Conservation (phyloP, 2,329 filamentous ascomycete species). For the Colletotrichum plurivorum region DNA sequence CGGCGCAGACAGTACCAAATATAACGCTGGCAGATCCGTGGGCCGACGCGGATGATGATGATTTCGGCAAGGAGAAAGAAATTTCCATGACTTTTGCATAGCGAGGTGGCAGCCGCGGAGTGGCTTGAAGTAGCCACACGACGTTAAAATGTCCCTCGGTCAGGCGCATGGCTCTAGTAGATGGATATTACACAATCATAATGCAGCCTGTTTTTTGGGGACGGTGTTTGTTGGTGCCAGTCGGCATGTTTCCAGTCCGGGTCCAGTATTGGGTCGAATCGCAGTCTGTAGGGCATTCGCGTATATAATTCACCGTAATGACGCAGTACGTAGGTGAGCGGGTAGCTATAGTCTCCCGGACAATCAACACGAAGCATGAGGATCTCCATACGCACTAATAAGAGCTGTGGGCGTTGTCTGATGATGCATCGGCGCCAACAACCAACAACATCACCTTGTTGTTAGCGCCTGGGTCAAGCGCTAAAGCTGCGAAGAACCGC, state of each 20-base stretch:
- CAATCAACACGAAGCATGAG: background rate
- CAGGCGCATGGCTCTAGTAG: slow-evolving; percentile 12
- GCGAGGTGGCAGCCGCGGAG: background rate
- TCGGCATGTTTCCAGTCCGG: background rate
- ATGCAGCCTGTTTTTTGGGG: slow-evolving; percentile 10
- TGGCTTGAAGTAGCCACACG: background rate
- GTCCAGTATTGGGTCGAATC: slow-evolving; percentile 18
- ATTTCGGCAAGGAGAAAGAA: slow-evolving; percentile 81
- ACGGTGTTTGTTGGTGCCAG: slow-evolving; percentile 12
- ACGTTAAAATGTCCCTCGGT: background rate
- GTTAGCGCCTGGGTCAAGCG: too few relatives aligned
- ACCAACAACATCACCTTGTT: too few relatives aligned
- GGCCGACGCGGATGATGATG: slow-evolving; percentile 78
- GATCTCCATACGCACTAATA: too few relatives aligned
- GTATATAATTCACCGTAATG: slow-evolving; percentile 26
- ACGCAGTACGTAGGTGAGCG: slow-evolving; percentile 1
- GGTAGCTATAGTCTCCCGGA: background rate
- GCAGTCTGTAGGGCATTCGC: slow-evolving; percentile 19
- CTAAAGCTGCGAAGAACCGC: too few relatives aligned
- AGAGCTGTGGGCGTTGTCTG: too few relatives aligned
- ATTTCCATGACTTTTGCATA: slow-evolving; percentile 88
- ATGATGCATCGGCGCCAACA: too few relatives aligned
- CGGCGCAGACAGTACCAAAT: slow-evolving; percentile 65
- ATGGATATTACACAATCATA: slow-evolving; percentile 12
- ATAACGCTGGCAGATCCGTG: slow-evolving; percentile 74